Evolutionary conservation across 805 yeast genomes (phyloP), one percentile per base, ranked within the genome.

Genomic region (Nakazawaea wyomingensis): DNA sequence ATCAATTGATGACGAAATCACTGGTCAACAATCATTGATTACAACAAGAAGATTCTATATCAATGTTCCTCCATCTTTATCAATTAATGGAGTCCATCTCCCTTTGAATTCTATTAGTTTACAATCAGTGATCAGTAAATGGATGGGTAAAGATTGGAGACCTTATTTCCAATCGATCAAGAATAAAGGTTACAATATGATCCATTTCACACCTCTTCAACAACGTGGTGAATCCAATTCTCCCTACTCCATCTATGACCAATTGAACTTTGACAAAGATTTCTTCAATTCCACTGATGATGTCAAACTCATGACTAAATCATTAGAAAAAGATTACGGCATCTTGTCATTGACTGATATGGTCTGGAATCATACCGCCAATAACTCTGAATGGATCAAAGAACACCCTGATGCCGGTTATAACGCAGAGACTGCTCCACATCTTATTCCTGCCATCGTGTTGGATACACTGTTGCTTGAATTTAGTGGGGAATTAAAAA

Each of bases 201-300:
- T 93, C 34, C 99, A 91, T 66, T 91, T 91, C 60, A 90, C 97
- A 5, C 99, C 99, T 0, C 69, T 91, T 52, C 96, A 91, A 62
- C 66, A 80, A 49, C 72, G 98, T 44, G 99, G 99, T 27, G 83
- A 73, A 48, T 85, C 96, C 1, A 76, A 90, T 60, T 90, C 97
- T 5, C 99, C 99, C 0, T 91, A 90, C 58, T 86, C 96, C 3
- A 87, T 91, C 42, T 82, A 66, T 53, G 96, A 91, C 59, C 98
- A 93, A 62, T 71, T 88, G 47, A 61, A 56, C 20, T 90, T 84
- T 62, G 98, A 91, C 56, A 77, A 83, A 0, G 59, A 52, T 0
- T 60, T 80, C 19, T 91, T 93, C 57, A 65, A 69, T 24, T 58
- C 69, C 39, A 71, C 72, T 37, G 62, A 66, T 0, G 81, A 83